Evolutionary conservation across 2,329 filamentous ascomycete genomes (phyloP).

Genomic region (Verticillium albo-atrum): DNA sequence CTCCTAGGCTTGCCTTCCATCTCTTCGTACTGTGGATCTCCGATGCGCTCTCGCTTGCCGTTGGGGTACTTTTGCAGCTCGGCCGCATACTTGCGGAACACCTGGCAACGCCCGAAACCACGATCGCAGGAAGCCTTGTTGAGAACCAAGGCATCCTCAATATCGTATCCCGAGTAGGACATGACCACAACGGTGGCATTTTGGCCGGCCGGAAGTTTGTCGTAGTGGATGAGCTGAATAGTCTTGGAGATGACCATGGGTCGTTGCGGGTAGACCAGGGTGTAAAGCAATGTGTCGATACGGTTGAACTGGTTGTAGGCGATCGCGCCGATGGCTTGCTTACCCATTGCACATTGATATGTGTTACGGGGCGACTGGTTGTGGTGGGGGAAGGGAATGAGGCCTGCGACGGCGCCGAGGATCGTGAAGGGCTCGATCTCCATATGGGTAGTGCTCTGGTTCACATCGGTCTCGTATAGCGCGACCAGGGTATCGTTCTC

Average conservation of each 20-base stretch:
- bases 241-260: conserved; percentile 97
- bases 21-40: conserved; percentile 43
- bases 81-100: conserved; percentile 91
- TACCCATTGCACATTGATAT: conserved; percentile 99
- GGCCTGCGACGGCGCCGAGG: conserved; percentile 86
- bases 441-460: conserved; percentile 80
- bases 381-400: conserved; percentile 97
- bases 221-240: conserved; percentile 94
- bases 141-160: conserved; percentile 93
- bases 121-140: conserved; percentile 96
- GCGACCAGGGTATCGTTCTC: conserved; percentile 95
- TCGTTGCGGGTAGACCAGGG: conserved; percentile 95
- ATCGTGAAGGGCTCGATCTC: conserved; percentile 99
- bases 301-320: conserved; percentile 97
- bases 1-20: conserved; percentile 58
- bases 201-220: conserved; percentile 93
- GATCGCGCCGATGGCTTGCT: conserved; percentile 98
- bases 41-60: conserved; percentile 63
- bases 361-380: conserved; percentile 98
- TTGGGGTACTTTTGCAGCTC: conserved; percentile 88
- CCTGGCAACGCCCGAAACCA: conserved; percentile 93
- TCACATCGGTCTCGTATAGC: conserved; percentile 81
- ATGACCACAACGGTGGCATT: conserved; percentile 98
- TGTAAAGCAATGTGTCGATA: conserved; percentile 92
- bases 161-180: conserved; percentile 99